phyloP scores from a whole-genome alignment of 2,329 filamentous ascomycete species.

The Apiospora aurea region DNA sequence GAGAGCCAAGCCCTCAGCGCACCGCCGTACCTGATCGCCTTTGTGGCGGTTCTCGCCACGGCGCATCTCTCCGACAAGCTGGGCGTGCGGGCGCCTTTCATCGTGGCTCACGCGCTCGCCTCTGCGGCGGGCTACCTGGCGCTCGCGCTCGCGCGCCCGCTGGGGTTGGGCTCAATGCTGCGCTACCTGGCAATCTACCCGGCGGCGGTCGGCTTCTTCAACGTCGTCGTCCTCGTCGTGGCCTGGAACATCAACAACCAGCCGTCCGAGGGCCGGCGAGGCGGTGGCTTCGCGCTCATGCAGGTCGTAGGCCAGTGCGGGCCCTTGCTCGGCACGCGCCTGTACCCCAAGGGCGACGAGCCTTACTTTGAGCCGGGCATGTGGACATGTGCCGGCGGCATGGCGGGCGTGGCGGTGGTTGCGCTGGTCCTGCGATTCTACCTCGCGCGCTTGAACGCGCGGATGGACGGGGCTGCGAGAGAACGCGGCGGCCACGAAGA shows the following conservation, averaged over 20 bases:
- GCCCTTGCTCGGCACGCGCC: slow-evolving; percentile 71
- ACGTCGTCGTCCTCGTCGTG: slow-evolving; percentile 82
- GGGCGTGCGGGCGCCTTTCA: slow-evolving; percentile 67
- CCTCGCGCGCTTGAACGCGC: slow-evolving; percentile 58
- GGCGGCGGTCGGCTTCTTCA: slow-evolving; percentile 82
- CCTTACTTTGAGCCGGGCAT: slow-evolving; percentile 71
- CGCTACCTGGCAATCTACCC: slow-evolving; percentile 82
- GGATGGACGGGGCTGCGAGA: slow-evolving; percentile 42
- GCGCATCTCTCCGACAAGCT: slow-evolving; percentile 75
- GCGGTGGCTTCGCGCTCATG: slow-evolving; percentile 79
- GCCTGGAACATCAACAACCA: slow-evolving; percentile 93
- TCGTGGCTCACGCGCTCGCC: slow-evolving; percentile 73
- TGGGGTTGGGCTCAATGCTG: slow-evolving; percentile 52
- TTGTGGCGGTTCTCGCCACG: slow-evolving; percentile 74
- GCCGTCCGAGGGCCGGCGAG: slow-evolving; percentile 70
- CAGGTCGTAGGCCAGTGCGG: slow-evolving; percentile 85
- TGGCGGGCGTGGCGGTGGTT: slow-evolving; percentile 65
- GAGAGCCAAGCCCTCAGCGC: slow-evolving; percentile 80
- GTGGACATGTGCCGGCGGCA: slow-evolving; percentile 66
- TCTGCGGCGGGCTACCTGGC: slow-evolving; percentile 68
- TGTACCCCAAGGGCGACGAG: slow-evolving; percentile 67
- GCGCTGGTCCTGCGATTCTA: slow-evolving; percentile 62
- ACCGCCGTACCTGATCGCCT: slow-evolving; percentile 81
- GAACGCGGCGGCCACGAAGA: slow-evolving; percentile 28
- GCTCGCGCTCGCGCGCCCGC: slow-evolving; percentile 64